Conservation (phyloP, 768 basidiomycete species). For the Chlorophyllum brunneum region DNA sequence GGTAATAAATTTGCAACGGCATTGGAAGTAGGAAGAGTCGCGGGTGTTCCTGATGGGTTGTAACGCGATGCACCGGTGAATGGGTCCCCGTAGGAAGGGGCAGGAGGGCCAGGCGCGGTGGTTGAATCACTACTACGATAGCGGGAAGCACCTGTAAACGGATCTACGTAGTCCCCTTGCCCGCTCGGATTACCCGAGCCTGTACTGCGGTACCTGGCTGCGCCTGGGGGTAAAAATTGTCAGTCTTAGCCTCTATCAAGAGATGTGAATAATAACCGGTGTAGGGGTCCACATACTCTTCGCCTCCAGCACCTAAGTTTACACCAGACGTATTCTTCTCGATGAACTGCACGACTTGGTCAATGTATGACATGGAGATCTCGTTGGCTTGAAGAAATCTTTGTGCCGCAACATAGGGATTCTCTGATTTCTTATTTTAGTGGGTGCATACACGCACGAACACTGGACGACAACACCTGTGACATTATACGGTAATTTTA, state of each 20-base stretch:
- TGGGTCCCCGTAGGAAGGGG: conserved; percentile 45
- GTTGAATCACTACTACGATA: conserved; percentile 44
- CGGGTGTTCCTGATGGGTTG: conserved; percentile 32
- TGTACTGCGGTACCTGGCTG: conserved; percentile 57
- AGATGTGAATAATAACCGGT: conserved; percentile 53
- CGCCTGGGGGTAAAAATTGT: conserved; percentile 33
- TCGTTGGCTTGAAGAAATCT: conserved; percentile 83
- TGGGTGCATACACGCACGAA: conserved; percentile 3
- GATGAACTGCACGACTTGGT: conserved; percentile 91
- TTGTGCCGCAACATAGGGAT: conserved; percentile 87
- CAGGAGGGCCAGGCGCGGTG: conserved; percentile 25
- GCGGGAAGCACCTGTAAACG: conserved; percentile 70
- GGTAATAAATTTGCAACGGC: conserved; percentile 43
- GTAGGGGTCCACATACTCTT: conserved; percentile 80
- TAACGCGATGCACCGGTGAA: conserved; percentile 71
- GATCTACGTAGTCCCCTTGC: conserved; percentile 48
- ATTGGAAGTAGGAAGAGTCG: conserved; percentile 21
- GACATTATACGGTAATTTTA: conserved; percentile 93
- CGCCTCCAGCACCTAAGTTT: conserved; percentile 54
- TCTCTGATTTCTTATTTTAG: conserved; percentile 55
- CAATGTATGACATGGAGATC: conserved; percentile 76
- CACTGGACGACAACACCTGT: conserved; percentile 48
- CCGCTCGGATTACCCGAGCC: conserved; percentile 25
- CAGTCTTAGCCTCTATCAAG: background rate
- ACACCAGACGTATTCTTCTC: conserved; percentile 86